Percentiles rank a stretch among this genome's conserved stretches.
phyloP scores from a whole-genome alignment of 148 eudicot genomes.

The Dianthus caryophyllus region DNA sequence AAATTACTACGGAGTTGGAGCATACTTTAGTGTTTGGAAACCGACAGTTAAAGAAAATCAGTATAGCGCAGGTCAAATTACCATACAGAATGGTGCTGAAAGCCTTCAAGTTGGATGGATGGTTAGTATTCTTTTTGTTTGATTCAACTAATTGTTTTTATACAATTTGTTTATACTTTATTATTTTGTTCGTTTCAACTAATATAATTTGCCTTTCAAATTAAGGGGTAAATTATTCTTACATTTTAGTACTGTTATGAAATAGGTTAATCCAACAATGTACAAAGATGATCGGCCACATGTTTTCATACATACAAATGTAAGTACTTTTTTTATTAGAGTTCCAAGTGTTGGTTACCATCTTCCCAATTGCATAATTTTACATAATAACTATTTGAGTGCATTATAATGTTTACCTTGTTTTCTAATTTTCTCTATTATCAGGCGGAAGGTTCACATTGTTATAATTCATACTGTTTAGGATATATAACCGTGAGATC shows the following conservation, averaged over 20 bases:
- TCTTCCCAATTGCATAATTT: neutral
- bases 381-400: neutral
- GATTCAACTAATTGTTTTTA: too few relatives aligned
- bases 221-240: neutral
- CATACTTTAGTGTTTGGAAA: neutral
- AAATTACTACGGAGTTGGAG: neutral
- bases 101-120: constrained; percentile 5
- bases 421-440: too few relatives aligned
- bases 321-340: neutral
- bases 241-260: neutral
- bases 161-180: too few relatives aligned
- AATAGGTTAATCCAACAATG: too few relatives aligned
- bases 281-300: too few relatives aligned
- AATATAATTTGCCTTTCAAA: neutral
- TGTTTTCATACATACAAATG: too few relatives aligned
- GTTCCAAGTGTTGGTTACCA: too few relatives aligned
- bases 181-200: too few relatives aligned
- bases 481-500: neutral
- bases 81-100: neutral
- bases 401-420: neutral
- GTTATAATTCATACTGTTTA: neutral
- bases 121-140: neutral
- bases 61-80: neutral
- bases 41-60: neutral
- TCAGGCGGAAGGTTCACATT: neutral